Evolutionary conservation across 768 basidiomycete species (phyloP).

Genomic region (Lactarius trivialis): DNA sequence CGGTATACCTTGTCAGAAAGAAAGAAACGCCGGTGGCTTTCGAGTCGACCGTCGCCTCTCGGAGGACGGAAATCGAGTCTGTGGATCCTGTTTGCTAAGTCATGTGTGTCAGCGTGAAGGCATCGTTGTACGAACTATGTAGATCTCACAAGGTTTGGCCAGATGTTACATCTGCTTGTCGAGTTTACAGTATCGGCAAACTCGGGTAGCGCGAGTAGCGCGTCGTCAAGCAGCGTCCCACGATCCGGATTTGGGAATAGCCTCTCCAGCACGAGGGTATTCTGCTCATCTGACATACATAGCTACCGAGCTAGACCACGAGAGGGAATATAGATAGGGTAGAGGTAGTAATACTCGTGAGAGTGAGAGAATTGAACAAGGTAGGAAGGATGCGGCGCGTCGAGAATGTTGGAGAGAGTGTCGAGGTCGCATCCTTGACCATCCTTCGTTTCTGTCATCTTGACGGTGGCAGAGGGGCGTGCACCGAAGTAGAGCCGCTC

Average conservation of each 20-base stretch:
- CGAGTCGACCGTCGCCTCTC: slow-evolving; percentile 92
- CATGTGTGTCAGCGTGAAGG: background rate
- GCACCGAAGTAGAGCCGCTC: slow-evolving; percentile 62
- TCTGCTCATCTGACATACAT: slow-evolving; percentile 66
- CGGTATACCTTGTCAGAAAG: slow-evolving; percentile 73
- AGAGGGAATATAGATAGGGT: slow-evolving; percentile 77
- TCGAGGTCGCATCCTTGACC: slow-evolving; percentile 70
- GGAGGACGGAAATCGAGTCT: slow-evolving; percentile 89
- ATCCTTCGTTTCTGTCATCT: slow-evolving; percentile 38
- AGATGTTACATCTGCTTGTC: slow-evolving; percentile 83
- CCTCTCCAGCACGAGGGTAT: slow-evolving; percentile 59
- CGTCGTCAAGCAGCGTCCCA: slow-evolving; percentile 82
- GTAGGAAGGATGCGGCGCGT: slow-evolving; percentile 85
- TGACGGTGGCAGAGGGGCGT: slow-evolving; percentile 10
- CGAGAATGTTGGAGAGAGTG: slow-evolving; percentile 82
- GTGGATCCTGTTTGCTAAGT: slow-evolving; percentile 88
- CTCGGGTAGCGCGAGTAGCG: slow-evolving; percentile 68
- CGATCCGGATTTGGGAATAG: slow-evolving; percentile 87
- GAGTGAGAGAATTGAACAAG: slow-evolving; percentile 65
- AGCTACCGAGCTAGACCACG: slow-evolving; percentile 72
- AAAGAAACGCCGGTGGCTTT: slow-evolving; percentile 77
- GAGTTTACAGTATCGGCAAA: slow-evolving; percentile 82
- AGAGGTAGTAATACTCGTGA: slow-evolving; percentile 59
- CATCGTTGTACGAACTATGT: background rate
- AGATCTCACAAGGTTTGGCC: slow-evolving; percentile 77